Base-by-base conservation (phyloP, 2,329 filamentous ascomycete species). In the Decorospora gaudefroyi region DNA sequence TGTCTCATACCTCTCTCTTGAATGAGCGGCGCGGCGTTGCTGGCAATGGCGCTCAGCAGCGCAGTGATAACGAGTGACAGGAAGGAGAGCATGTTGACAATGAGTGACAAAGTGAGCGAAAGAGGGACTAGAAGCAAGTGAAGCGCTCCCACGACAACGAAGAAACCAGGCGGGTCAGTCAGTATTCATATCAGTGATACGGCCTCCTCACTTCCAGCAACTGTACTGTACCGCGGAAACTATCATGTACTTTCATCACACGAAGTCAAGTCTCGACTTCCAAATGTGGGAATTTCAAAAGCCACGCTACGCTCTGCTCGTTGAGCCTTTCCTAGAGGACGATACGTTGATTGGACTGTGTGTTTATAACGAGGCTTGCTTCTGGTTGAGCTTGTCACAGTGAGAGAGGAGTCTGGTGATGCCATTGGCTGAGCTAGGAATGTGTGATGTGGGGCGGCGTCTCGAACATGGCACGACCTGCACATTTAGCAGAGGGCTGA, bases 21-120 rank as follows among this genome's bases (percentile, higher is more conserved):
- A 38, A 48, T 4, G 34, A 61, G 42, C 21, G 59, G 59, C 31
- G 49, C 49, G 25, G 57, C 59, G 49, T 55, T 45, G 36, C 48
- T 46, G n/a, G n/a, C 19, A 6, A 49, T 18, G 23, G 47, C 43
- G 28, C 37, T 33, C 18, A 55, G 40, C 16, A 55, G 32, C 31
- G 46, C 32, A 16, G 33, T 19, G 11, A 53, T 18, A 53, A 54
- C 10, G 46, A 61, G 38, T 22, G 54, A 46, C 16, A 27, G 40
- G 18, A 51, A 41, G 18, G 23, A 44, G 22, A 40, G n/a, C 53
- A 60, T 62, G 9, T 4, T 39, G 32, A 23, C 21, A 53, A 42
- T 3, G 40, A 51, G 35, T 26, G 41, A 38, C 28, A 28, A 15
- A 33, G 10, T 17, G 29, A 32, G 16, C n/a, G 21, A 46, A 40